Base-by-base conservation (phyloP, 345 rosid species). In the Gossypium rotundifolium region DNA sequence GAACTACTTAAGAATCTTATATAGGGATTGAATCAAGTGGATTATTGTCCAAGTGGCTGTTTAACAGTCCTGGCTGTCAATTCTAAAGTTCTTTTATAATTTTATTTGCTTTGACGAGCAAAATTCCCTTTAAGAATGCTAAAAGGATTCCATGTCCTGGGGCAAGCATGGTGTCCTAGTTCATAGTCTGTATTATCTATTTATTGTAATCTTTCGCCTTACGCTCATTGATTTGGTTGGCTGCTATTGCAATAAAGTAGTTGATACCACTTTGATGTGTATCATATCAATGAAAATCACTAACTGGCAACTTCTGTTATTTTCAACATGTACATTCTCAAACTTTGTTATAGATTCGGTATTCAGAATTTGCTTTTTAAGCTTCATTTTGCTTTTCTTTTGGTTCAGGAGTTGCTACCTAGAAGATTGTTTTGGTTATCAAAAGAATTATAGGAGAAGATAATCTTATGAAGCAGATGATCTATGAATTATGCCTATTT, bases 361-460 rank as follows among this genome's bases (percentile, higher is more conserved):
- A 25, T 49, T 25, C 57, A 11, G 44, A 48, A 27, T 48, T 46
- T 20, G 18, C 40, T 63, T 49, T 10, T 29, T 70, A 44, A 65
- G 27, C 73, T 76, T 20, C 78, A n/a, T 45, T 66, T 25, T 17
- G 40, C 22, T 54, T 65, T 60, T 74, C 64, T 73, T 73, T 77
- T 73, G 79, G 38, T 78, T 45, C 91, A 89, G 93, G 93, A 78
- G 85, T 86, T 84, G 84, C 88, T 86, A 78, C 89, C 62, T 88
- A 84, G 87, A 75, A 76, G 81, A 65, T 81, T 62, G 70, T 77
- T 84, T 79, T 66, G 55, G 80, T 75, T 71, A 75, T 79, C 81
- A 65, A 25, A 38, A 80, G 59, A 55, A 33, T 22, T 38, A 80
- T 81, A 80, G 87, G 49, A 8, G 49, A 45, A 45, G 49, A 45